These are phyloP conservation scores for Linnemannia exigua DNA, from an alignment of 192 early-diverging fungal species.

Conservation along the genomic window DNA sequence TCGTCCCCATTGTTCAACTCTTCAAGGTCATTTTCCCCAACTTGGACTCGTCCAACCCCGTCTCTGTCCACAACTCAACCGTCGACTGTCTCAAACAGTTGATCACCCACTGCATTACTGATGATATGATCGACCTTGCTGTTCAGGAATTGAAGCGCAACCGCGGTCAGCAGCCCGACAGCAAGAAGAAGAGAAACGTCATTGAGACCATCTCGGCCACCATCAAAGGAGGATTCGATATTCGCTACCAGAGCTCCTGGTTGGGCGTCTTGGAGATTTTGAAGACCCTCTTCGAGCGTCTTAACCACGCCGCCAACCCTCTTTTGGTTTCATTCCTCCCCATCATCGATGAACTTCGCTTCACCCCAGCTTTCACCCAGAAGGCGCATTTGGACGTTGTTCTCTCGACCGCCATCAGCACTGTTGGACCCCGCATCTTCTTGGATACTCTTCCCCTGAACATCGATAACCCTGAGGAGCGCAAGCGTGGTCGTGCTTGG, in stretches of 20 bases:
- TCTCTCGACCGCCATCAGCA: constrained; percentile 82
- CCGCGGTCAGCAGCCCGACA: constrained; percentile 23
- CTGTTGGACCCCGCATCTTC: constrained; percentile 86
- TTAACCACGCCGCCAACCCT: constrained; percentile 72
- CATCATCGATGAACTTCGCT: constrained; percentile 82
- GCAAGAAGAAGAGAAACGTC: constrained; percentile 49
- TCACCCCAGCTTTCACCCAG: constrained; percentile 85
- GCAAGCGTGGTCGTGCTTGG: constrained; percentile 86
- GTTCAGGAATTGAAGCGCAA: constrained; percentile 50
- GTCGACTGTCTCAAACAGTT: constrained; percentile 79
- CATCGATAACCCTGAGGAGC: constrained; percentile 73
- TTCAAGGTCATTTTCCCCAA: constrained; percentile 76
- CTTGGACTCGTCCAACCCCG: constrained; percentile 72
- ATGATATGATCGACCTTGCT: constrained; percentile 78
- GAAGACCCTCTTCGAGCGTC: constrained; percentile 82
- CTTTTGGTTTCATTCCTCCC: constrained; percentile 71
- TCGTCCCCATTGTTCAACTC: constrained; percentile 54
- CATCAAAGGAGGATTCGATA: constrained; percentile 72
- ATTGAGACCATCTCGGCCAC: constrained; percentile 65
- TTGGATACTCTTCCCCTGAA: constrained; percentile 86
- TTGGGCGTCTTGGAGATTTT: constrained; percentile 82
- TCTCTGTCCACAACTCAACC: constrained; percentile 71
- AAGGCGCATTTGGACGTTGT: constrained; percentile 90
- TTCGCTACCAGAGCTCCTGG: constrained; percentile 89
- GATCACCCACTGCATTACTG: constrained; percentile 81